Base-by-base conservation (phyloP, 352 stramenopile genomes). In the Pythium guiyangense region DNA sequence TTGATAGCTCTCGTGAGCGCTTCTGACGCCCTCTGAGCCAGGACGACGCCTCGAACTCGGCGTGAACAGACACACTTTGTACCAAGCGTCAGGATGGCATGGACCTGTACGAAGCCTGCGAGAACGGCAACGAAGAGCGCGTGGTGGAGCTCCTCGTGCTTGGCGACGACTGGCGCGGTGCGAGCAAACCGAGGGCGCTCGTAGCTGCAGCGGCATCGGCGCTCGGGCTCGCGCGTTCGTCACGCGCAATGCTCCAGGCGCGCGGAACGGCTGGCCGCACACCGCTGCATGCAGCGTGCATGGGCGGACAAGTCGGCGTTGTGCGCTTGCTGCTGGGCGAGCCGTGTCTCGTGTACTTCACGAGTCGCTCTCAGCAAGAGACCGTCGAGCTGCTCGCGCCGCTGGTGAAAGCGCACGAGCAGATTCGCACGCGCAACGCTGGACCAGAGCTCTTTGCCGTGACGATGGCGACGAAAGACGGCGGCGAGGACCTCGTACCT, bases 41-140 rank as follows among this genome's bases (percentile, higher is more conserved):
- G 22, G 22, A 22, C 22, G 22, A 22, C 22, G 22, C 22, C 22
- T 22, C 22, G 22, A 22, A 22, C 22, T 29, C 8, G 20, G 29
- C 29, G 26, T 5, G 40, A 34, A 31, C 14, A 20, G n/a, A n/a
- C 25, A 12, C 49, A 22, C 22, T 22, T 22, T 22, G 22, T 22
- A 22, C 37, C 27, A 22, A 29, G 20, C 31, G 26, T 12, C n/a
- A 42, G 46, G 37, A 50, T 57, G 39, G 50, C 37, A 92, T 92
- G 83, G 83, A 92, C 48, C 63, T 92, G 35, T 84, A 84, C 52
- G 83, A 92, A 59, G 80, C 78, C 12, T 90, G 79, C 49, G 83
- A 92, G 64, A 90, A 89, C 60, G 83, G 83, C 52, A 92, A 92
- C 51, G 83, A 92, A 54, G 83, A 92, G 67, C 83, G 83, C 45